Base-by-base conservation (phyloP, 352 stramenopile genomes). In the Globisporangium viniferum region DNA sequence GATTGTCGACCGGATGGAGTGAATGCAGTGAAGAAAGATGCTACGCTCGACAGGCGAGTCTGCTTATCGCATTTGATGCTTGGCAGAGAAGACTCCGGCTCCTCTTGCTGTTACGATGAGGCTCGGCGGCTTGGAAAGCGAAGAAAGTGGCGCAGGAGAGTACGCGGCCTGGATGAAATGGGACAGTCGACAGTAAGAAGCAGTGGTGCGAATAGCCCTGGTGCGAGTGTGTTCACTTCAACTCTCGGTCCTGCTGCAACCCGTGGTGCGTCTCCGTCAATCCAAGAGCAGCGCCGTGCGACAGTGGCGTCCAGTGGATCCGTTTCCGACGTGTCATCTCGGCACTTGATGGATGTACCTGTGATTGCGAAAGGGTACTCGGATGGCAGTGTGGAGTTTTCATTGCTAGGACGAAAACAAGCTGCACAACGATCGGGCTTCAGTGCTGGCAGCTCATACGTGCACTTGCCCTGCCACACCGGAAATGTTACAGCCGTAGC, bases 271-370 rank as follows among this genome's bases (percentile, higher is more conserved):
- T 48, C 63, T 31, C 41, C 48, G 31, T 51, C 55, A 2, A 58
- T 24, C 20, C 54, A 44, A 24, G 60, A 61, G 5, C 53, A 59
- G 5, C 64, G 58, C 1, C 64, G 46, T 33, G 55, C 54, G 7
- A 59, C 56, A 9, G 48, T 59, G 36, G 58, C 29, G 3, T 70
- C 61, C 14, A 53, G 35, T 20, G 60, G 39, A 5, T 62, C 48
- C 3, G 20, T 60, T 0, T 56, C 31, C 14, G 36, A 72, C 12
- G 20, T 62, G 27, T 62, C 62, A 0, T 77, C 70, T 71, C 68
- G 62, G 2, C 75, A 84, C 53, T 69, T 93, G 44, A 59, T 91
- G 53, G 83, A 93, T 55, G 80, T 93, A 2, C 81, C 83, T 31
- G 58, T 92, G 9, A 66, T 89, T 9, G 74, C 60, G 14, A 82